Evolutionary conservation across 495 filamentous ascomycete species (phyloP), one percentile per base, ranked within the genome.

Genomic region (Astrothelium subdiscretum): DNA sequence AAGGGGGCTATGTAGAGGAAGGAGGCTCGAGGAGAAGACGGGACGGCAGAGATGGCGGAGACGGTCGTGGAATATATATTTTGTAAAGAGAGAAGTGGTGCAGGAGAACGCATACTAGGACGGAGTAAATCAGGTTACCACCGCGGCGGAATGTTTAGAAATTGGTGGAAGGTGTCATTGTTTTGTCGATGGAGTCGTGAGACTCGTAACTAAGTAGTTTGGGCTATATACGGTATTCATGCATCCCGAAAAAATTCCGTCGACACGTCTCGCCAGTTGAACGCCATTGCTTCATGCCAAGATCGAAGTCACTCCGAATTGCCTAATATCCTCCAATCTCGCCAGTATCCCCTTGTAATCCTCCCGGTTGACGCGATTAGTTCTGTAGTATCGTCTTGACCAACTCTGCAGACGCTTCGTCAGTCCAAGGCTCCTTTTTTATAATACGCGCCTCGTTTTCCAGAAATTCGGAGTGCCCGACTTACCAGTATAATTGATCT

Each of bases 361-460:
- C 40, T 38, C 35, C 59, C 43, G 1, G 27, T 20, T 13, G 31
- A 38, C 29, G 20, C 22, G 6, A 18, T 81, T 81, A 96, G 77
- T 96, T 96, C 73, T 89, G 91, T 65, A 96, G 86, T 75, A 96
- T 95, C 40, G 89, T 95, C 69, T 91, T 89, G 67, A 96, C 92
- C 61, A 96, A 87, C 63, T 96, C 90, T 92, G 59, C 43, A 43
- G 32, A 20, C 52, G 59, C 43, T 8, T 13, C 12, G 35, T 54
- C 2, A 54, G 48, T 20, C 42, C 11, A 10, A 3, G 20, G 13
- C 13, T 40, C 32, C 27, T 38, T 20, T 58, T 48, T 63, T 20
- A 18, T 69, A 58, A 66, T 66, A 54, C 20, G 61, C 32, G 35
- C 51, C n/a, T 58, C 31, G 40, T 48, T 29, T 32, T 60, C 48